A percentile compares a stretch with the other conserved stretches of the same genome.
Evolutionary conservation across 306 rosid species (phyloP).

Genomic region (Begonia peltatifolia): DNA sequence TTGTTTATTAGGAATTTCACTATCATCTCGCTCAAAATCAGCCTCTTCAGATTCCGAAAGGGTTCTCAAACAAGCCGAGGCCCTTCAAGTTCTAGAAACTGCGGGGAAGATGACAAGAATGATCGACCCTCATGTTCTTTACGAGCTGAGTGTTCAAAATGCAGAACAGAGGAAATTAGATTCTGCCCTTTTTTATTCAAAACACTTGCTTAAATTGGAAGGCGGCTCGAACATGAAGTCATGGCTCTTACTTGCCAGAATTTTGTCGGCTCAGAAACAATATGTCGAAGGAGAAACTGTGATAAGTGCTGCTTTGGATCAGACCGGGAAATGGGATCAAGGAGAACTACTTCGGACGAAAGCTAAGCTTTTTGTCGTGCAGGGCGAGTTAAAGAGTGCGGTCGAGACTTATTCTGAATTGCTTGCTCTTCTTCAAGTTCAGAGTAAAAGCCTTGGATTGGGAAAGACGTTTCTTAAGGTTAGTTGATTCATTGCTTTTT

Average conservation of each 20-base stretch:
- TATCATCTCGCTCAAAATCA: conserved; percentile 47
- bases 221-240: conserved; percentile 50
- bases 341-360: conserved; percentile 65
- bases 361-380: conserved; percentile 71
- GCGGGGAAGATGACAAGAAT: conserved; percentile 47
- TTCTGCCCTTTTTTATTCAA: conserved; percentile 47
- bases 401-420: conserved; percentile 49
- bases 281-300: conserved; percentile 60
- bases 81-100: conserved; percentile 48
- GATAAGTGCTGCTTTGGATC: conserved; percentile 66
- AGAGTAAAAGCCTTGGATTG: conserved; percentile 48
- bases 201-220: conserved; percentile 44
- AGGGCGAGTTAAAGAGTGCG: conserved; percentile 58
- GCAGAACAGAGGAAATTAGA: conserved; percentile 83
- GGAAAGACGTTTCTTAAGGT: conserved; percentile 44
- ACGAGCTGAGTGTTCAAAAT: conserved; percentile 53
- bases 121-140: conserved; percentile 46
- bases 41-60: conserved; percentile 51
- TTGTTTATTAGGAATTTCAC: conserved; percentile 70
- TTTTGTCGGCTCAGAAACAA: conserved; percentile 70
- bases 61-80: conserved; percentile 48
- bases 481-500: not conserved
- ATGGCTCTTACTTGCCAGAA: conserved; percentile 67
- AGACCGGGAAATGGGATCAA: conserved; percentile 91
- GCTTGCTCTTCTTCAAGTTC: conserved; percentile 76